phyloP scores from a whole-genome alignment of 2,329 filamentous ascomycete genomes.

The Diaporthe citrichinensis region DNA sequence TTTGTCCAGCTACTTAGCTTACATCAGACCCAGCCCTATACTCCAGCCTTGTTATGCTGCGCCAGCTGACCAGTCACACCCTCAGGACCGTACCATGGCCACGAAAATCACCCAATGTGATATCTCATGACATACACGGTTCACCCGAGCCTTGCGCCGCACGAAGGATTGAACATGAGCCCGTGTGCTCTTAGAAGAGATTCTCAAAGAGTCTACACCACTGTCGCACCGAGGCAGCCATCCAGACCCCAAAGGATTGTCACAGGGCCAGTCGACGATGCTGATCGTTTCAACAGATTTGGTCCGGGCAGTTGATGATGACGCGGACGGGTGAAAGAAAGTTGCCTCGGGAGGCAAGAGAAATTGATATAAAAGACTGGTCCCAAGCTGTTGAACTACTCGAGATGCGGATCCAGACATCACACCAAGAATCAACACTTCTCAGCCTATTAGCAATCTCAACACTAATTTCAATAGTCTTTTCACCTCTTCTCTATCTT shows the following conservation, averaged over 20 bases:
- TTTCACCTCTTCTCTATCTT: background rate
- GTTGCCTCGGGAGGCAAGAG: background rate
- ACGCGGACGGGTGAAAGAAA: background rate
- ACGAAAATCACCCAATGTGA: background rate
- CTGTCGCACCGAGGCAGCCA: background rate
- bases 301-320: background rate
- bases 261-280: background rate
- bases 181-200: background rate
- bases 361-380: background rate
- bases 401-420: background rate
- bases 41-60: conserved; percentile 10
- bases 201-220: background rate
- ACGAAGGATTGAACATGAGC: background rate
- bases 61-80: conserved; percentile 26
- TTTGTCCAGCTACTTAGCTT: background rate
- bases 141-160: background rate
- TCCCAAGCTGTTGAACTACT: background rate
- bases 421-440: background rate
- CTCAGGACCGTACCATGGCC: background rate
- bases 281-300: background rate
- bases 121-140: background rate
- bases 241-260: background rate
- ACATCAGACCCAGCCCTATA: conserved; percentile 30
- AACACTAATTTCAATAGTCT: background rate
- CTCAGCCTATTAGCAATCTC: background rate